These are phyloP conservation scores for Ganoderma lucidum DNA, from an alignment of 1,284 basidiomycete species.

Conservation along the genomic window DNA sequence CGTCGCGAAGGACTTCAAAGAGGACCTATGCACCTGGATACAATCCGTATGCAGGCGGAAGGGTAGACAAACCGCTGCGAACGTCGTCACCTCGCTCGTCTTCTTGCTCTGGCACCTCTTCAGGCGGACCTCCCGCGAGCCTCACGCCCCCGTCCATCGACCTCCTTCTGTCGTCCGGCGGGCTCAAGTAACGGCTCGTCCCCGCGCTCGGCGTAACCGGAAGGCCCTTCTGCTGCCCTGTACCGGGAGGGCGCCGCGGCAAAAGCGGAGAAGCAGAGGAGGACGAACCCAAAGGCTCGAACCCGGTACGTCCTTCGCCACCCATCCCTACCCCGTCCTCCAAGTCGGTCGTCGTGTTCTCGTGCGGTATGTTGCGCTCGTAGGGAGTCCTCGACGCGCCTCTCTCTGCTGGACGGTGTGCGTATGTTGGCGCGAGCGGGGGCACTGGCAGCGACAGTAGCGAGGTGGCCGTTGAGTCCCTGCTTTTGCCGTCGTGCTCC, in stretches of 20 bases:
- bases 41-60: background rate
- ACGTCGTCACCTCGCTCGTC: background rate
- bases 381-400: background rate
- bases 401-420: background rate
- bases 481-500: background rate
- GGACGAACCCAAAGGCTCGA: background rate
- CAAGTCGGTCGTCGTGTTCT: background rate
- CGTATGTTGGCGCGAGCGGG: background rate
- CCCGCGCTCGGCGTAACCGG: background rate
- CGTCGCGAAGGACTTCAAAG: background rate
- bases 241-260: background rate
- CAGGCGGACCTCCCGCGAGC: background rate
- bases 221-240: no score
- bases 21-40: background rate
- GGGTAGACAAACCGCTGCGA: background rate
- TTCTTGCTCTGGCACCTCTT: background rate
- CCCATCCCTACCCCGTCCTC: background rate
- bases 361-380: background rate
- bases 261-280: background rate
- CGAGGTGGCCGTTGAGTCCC: background rate
- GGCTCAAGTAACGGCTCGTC: background rate
- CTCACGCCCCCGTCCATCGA: constrained; percentile 9
- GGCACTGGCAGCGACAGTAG: background rate
- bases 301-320: background rate
- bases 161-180: background rate